Evolutionary conservation across 1,284 basidiomycete species (phyloP).

Genomic region (Hymenochaete sp.): DNA sequence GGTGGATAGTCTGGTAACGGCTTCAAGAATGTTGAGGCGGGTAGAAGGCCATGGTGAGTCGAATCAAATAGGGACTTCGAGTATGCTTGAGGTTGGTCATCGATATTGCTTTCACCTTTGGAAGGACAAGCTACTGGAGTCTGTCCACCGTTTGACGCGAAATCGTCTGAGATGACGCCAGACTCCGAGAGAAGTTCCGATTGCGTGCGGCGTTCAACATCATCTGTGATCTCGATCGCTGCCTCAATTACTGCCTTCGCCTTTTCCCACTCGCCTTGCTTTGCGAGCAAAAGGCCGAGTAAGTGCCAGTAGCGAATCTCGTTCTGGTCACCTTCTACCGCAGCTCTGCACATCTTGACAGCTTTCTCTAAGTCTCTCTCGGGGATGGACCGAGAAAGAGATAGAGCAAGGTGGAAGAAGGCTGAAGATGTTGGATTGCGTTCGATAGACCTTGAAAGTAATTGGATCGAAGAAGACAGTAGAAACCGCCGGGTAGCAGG

Average conservation of each 20-base stretch:
- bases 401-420: conserved; percentile 75
- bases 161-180: conserved; percentile 14
- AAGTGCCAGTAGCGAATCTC: conserved; percentile 89
- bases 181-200: conserved; percentile 20
- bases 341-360: conserved; percentile 57
- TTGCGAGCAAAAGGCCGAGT: conserved; percentile 74
- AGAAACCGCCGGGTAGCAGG: conserved; percentile 49
- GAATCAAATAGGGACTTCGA: conserved; percentile 24
- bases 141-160: conserved; percentile 3
- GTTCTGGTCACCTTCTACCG: conserved; percentile 67
- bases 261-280: conserved; percentile 73
- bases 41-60: conserved; percentile 34
- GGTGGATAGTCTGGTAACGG: conserved; percentile 46
- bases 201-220: conserved; percentile 32
- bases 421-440: conserved; percentile 53
- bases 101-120: conserved; percentile 17
- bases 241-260: conserved; percentile 74
- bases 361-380: conserved; percentile 66
- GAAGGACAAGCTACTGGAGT: conserved; percentile 4
- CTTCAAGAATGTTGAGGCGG: conserved; percentile 40
- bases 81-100: conserved; percentile 9
- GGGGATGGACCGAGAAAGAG: conserved; percentile 57
- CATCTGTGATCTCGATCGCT: conserved; percentile 46
- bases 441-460: conserved; percentile 47
- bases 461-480: conserved; percentile 50